Conservation (phyloP, 495 filamentous ascomycete species). For the Filosporella fistucella region DNA sequence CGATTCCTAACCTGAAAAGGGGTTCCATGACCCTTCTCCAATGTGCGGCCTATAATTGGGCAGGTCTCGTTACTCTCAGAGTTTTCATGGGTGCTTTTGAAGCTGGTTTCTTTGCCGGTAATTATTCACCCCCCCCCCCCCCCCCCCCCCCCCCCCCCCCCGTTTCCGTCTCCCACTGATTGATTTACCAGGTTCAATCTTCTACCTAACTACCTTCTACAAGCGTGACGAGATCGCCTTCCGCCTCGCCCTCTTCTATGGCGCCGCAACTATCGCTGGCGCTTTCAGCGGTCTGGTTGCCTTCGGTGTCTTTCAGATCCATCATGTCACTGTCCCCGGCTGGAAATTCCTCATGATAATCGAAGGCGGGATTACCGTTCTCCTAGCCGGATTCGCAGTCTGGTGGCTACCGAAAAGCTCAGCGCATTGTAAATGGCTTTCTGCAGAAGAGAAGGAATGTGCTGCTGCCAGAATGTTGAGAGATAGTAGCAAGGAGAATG, state of each 20-base stretch:
- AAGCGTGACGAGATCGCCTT: constrained; percentile 26
- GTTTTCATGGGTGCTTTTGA: constrained; percentile 51
- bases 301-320: constrained; percentile 25
- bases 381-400: constrained; percentile 39
- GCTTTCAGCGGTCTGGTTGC: constrained; percentile 42
- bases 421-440: constrained; percentile 24
- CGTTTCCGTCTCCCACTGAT: no score
- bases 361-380: constrained; percentile 64
- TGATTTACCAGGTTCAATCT: constrained; percentile 22
- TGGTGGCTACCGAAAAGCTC: constrained; percentile 24
- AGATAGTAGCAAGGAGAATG: constrained; percentile 25
- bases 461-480: constrained; percentile 28
- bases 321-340: constrained; percentile 1
- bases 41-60: not conserved
- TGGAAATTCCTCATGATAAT: constrained; percentile 25
- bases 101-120: constrained; percentile 24
- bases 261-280: constrained; percentile 19
- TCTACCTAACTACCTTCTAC: constrained; percentile 39
- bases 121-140: not conserved
- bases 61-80: not conserved
- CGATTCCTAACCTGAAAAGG: not conserved
- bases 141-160: not conserved
- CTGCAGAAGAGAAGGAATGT: constrained; percentile 23
- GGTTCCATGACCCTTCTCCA: not conserved
- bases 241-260: constrained; percentile 26